Conservation (phyloP, 31 red algal genomes). For the Endocladia muricata region DNA sequence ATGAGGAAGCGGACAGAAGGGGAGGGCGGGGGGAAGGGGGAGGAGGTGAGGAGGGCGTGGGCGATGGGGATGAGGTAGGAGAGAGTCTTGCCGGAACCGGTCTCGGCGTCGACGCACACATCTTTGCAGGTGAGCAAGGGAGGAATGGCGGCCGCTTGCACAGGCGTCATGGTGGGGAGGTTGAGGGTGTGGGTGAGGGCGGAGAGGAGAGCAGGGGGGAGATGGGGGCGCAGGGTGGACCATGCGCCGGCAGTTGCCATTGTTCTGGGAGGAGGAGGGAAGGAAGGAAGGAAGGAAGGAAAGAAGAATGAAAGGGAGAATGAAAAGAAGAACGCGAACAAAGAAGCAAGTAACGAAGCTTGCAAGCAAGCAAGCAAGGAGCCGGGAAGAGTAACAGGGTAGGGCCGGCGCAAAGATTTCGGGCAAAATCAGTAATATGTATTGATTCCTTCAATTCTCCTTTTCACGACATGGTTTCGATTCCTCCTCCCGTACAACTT, state of each 20-base stretch:
- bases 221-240: conserved; percentile 13
- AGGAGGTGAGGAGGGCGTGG: conserved; percentile 37
- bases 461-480: too few species aligned
- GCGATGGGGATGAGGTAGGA: conserved; percentile 85
- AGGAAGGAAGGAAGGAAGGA: neutral
- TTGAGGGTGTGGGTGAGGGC: conserved; percentile 19
- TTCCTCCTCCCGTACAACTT: too few species aligned
- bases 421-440: too few species aligned
- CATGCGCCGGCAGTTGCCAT: conserved; percentile 67
- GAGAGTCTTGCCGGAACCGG: conserved; percentile 96
- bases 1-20: conserved; percentile 48
- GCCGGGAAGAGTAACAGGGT: too few species aligned
- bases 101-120: conserved; percentile 87
- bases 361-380: too few species aligned
- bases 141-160: conserved; percentile 90
- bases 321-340: too few species aligned
- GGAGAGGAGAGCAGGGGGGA: neutral
- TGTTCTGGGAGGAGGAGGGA: neutral
- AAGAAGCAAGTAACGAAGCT: too few species aligned
- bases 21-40: conserved; percentile 10
- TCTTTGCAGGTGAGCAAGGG: conserved; percentile 72
- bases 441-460: too few species aligned
- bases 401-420: too few species aligned
- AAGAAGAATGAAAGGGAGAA: too few species aligned
- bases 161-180: conserved; percentile 76